phyloP scores from a whole-genome alignment of 2,329 filamentous ascomycete genomes.

The Elsinoe fawcettii region DNA sequence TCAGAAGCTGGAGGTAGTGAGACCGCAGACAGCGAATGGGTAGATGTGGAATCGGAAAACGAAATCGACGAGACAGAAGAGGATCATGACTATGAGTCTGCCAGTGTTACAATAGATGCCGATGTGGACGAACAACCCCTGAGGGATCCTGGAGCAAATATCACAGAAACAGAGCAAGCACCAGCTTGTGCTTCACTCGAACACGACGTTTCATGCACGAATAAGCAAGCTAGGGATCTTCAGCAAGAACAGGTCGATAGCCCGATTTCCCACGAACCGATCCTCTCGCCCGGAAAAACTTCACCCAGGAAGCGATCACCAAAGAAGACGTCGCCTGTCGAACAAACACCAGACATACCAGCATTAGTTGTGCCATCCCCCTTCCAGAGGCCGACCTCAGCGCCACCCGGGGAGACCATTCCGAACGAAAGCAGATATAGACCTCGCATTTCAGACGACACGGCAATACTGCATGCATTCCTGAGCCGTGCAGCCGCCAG shows the following conservation, averaged over 20 bases:
- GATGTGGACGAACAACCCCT: not conserved
- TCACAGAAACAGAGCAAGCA: not conserved
- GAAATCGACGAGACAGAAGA: not conserved
- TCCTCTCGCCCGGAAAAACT: not conserved
- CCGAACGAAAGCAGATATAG: slow-evolving; percentile 20
- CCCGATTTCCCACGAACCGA: not conserved
- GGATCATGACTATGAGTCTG: not conserved
- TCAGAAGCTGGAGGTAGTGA: not conserved
- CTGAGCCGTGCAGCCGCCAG: slow-evolving; percentile 42
- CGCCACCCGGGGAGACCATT: slow-evolving; percentile 28
- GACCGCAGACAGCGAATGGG: slow-evolving; percentile 20
- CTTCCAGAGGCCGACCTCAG: slow-evolving; percentile 23
- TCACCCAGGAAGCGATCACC: not conserved
- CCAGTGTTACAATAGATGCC: not conserved
- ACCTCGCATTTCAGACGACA: slow-evolving; percentile 39
- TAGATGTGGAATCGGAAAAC: slow-evolving; percentile 21
- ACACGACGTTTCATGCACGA: not conserved
- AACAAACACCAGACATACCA: not conserved
- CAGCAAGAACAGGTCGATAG: not conserved
- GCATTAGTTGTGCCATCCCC: slow-evolving; percentile 10
- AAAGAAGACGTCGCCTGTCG: slow-evolving; percentile 1
- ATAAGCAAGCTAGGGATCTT: not conserved
- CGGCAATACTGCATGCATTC: slow-evolving; percentile 43
- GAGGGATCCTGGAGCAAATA: not conserved
- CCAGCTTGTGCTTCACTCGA: not conserved